Conservation (phyloP, 345 rosid species). For the Syzygium aromaticum region DNA sequence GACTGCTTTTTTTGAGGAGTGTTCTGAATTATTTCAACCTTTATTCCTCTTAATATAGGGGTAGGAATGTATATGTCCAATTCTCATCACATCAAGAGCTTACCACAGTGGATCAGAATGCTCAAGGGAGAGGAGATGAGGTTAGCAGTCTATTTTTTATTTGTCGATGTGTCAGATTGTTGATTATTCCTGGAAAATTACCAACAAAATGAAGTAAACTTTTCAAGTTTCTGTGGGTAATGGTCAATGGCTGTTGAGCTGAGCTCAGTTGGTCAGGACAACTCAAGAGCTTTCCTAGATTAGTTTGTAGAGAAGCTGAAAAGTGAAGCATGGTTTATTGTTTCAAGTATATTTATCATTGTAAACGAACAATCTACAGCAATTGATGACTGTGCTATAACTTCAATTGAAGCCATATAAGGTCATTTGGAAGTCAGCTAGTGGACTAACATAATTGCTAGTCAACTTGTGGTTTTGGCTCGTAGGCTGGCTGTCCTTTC, state of each 20-base stretch:
- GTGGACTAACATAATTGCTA: not conserved
- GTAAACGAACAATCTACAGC: not conserved
- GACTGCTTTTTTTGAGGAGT: not conserved
- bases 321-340: not conserved
- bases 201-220: not conserved
- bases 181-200: not conserved
- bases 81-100: slow-evolving; percentile 99
- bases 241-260: slow-evolving; percentile 13
- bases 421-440: not conserved
- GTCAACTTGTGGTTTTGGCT: not conserved
- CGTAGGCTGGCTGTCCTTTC: not conserved
- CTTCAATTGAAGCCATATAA: not conserved
- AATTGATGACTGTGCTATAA: not conserved
- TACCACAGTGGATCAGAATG: slow-evolving; percentile 86
- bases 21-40: not conserved
- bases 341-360: not conserved
- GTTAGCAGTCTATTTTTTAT: slow-evolving; percentile 14
- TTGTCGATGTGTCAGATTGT: not conserved
- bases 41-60: slow-evolving; percentile 31
- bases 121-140: slow-evolving; percentile 96
- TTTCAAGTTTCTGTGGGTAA: not conserved
- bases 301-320: not conserved
- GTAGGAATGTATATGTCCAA: slow-evolving; percentile 92
- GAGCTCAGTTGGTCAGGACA: not conserved
- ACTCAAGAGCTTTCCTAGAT: not conserved